These are phyloP conservation scores for Aspergillus taichungensis DNA, from an alignment of 495 filamentous ascomycete species.

Conservation along the genomic window DNA sequence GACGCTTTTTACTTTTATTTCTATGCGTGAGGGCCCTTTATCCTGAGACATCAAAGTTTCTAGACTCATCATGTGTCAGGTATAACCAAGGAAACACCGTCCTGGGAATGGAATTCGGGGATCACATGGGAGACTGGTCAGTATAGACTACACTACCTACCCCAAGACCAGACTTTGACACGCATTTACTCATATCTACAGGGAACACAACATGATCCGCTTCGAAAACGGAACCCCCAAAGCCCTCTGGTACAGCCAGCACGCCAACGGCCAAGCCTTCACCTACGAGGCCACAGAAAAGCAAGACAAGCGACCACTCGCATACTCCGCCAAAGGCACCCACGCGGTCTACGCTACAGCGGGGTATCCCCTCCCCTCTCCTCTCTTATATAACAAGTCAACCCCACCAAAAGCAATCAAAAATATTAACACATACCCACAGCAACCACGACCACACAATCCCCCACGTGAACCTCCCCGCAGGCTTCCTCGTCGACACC, in stretches of 20 bases:
- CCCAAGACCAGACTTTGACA: background rate
- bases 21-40: constrained; percentile 39
- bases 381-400: background rate
- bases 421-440: background rate
- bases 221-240: constrained; percentile 49
- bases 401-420: background rate
- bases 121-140: constrained; percentile 58
- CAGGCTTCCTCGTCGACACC: constrained; percentile 53
- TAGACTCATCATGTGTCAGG: constrained; percentile 11
- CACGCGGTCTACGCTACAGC: constrained; percentile 51
- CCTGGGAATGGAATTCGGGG: constrained; percentile 43
- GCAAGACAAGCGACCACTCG: constrained; percentile 38
- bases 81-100: constrained; percentile 45
- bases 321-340: constrained; percentile 48
- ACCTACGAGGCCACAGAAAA: constrained; percentile 48
- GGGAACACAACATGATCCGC: constrained; percentile 62
- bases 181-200: constrained; percentile 5
- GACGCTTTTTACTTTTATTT: constrained; percentile 68
- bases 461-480: constrained; percentile 53
- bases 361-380: constrained; percentile 23
- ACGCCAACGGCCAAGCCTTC: constrained; percentile 54
- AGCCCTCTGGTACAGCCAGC: constrained; percentile 56
- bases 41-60: too few species aligned
- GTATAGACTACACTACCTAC: background rate
- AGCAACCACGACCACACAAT: constrained; percentile 51